Conservation (phyloP, 2,329 filamentous ascomycete species). For the Fusarium sulawesiense region DNA sequence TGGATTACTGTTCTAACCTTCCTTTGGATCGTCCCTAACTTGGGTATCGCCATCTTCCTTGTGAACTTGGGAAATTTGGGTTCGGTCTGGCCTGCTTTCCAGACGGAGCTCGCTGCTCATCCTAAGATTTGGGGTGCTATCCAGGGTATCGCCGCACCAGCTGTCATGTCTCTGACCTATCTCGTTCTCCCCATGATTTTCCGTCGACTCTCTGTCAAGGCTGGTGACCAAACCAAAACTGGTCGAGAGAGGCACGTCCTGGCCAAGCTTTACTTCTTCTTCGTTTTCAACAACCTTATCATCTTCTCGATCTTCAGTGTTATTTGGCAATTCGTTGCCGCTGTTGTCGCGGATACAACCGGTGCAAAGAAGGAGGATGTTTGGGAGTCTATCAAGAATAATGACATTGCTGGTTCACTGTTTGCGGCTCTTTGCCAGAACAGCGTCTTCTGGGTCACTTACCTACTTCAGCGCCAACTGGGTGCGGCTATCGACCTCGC, state of each 20-base stretch:
- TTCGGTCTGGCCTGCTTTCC: constrained; percentile 81
- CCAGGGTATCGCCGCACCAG: constrained; percentile 91
- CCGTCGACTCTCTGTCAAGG: constrained; percentile 82
- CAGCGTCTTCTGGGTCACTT: constrained; percentile 94
- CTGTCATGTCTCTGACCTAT: constrained; percentile 88
- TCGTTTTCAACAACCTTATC: constrained; percentile 95
- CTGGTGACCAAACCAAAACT: constrained; percentile 92
- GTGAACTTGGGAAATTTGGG: constrained; percentile 86
- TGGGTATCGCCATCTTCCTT: constrained; percentile 92
- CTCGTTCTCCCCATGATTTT: constrained; percentile 91
- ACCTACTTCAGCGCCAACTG: constrained; percentile 90
- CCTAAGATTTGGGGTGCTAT: constrained; percentile 83
- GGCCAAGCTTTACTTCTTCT: constrained; percentile 92
- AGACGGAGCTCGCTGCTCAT: constrained; percentile 70
- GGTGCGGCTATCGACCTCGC: constrained; percentile 94
- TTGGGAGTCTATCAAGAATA: constrained; percentile 75
- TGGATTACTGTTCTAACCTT: constrained; percentile 86
- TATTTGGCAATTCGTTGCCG: constrained; percentile 80
- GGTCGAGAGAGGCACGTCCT: constrained; percentile 92
- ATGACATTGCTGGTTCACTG: constrained; percentile 73
- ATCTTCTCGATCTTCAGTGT: constrained; percentile 94
- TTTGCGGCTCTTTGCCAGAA: too few species aligned
- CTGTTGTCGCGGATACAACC: too few species aligned
- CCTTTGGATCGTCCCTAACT: constrained; percentile 91
- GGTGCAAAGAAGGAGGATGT: constrained; percentile 70